Conservation (phyloP, 257 asterid species). For the Solanum sitiens region DNA sequence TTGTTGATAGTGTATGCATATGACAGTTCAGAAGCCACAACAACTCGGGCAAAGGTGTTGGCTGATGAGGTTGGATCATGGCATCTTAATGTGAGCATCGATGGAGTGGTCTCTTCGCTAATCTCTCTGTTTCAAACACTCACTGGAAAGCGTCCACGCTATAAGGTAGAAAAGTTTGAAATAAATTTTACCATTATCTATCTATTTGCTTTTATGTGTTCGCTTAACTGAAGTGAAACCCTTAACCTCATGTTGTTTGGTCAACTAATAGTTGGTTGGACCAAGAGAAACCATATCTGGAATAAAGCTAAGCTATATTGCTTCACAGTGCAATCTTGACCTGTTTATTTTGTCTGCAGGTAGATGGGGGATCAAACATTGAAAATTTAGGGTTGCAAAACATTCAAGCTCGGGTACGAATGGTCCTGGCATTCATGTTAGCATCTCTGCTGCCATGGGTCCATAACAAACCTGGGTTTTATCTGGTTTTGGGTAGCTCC, state of each 20-base stretch:
- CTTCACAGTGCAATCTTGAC: conserved; percentile 1
- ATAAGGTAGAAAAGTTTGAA: conserved; percentile 44
- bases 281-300: neutral
- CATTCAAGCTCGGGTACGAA: conserved; percentile 87
- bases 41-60: conserved; percentile 67
- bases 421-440: conserved; percentile 90
- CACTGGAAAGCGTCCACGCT: conserved; percentile 71
- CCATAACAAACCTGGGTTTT: conserved; percentile 90
- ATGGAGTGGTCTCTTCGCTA: conserved; percentile 68
- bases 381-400: conserved; percentile 86
- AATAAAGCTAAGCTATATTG: neutral
- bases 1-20: neutral
- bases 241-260: neutral
- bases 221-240: neutral
- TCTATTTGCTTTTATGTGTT: neutral
- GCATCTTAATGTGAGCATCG: conserved; percentile 87
- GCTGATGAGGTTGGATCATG: conserved; percentile 94
- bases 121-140: conserved; percentile 77
- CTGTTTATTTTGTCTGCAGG: conserved; percentile 36
- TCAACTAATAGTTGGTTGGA: neutral
- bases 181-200: neutral
- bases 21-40: conserved; percentile 69
- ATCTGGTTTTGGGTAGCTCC: conserved; percentile 91
- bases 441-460: conserved; percentile 98
- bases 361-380: conserved; percentile 77